phyloP scores from a whole-genome alignment of 2,329 filamentous ascomycete species.

The Dactylonectria macrodidyma region DNA sequence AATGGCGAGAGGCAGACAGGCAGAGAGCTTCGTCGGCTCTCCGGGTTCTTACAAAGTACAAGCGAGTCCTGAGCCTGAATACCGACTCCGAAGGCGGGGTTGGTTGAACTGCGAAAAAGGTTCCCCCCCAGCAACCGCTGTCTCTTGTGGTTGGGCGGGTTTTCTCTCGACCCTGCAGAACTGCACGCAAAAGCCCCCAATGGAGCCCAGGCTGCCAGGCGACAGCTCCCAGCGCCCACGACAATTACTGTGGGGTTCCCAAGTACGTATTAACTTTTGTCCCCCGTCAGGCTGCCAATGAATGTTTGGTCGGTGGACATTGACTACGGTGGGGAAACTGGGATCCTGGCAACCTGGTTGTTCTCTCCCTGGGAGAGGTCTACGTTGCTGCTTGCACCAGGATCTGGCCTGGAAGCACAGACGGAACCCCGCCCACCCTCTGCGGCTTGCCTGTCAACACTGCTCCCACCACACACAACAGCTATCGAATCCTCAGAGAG shows the following conservation, averaged over 20 bases:
- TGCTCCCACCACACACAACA: background rate
- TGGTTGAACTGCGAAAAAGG: background rate
- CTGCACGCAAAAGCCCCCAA: constrained; percentile 3
- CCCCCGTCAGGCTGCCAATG: constrained; percentile 10
- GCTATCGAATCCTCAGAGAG: background rate
- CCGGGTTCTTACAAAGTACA: background rate
- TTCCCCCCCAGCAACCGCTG: background rate
- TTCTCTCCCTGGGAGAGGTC: constrained; percentile 10
- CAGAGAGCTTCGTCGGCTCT: background rate
- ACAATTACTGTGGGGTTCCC: constrained; percentile 4
- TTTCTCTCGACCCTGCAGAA: constrained; percentile 22
- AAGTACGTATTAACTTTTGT: background rate
- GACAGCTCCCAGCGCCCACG: background rate
- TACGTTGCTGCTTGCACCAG: background rate
- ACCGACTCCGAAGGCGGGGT: background rate
- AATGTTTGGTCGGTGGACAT: constrained; percentile 4
- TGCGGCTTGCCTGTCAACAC: background rate
- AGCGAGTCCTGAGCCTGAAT: constrained; percentile 1
- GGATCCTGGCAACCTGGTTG: constrained; percentile 10
- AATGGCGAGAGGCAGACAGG: background rate
- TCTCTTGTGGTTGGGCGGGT: constrained; percentile 25
- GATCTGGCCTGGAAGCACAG: constrained; percentile 20
- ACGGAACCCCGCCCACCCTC: constrained; percentile 5
- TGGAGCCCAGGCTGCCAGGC: constrained; percentile 1
- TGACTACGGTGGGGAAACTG: background rate